These are phyloP conservation scores for Pleurostoma richardsiae DNA, from an alignment of 2,329 filamentous ascomycete species.

Conservation along the genomic window DNA sequence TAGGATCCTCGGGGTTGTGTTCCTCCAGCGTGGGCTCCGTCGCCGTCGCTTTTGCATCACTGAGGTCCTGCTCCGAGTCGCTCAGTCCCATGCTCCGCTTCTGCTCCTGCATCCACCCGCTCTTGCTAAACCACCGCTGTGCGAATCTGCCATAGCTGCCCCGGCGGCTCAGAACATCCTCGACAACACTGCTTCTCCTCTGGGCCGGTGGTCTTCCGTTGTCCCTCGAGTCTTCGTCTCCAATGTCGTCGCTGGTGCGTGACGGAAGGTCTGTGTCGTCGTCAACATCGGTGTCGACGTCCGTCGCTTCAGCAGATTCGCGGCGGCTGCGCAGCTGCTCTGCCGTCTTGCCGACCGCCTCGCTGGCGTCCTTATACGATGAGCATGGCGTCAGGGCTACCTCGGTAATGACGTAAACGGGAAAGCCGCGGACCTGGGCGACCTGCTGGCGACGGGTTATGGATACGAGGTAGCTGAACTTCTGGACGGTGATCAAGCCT, in stretches of 20 bases:
- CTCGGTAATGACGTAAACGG: conserved; percentile 83
- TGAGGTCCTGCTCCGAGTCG: conserved; percentile 28
- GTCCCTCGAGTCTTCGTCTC: conserved; percentile 30
- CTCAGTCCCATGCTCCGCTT: conserved; percentile 67
- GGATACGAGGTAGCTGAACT: conserved; percentile 76
- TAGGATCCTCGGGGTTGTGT: neutral
- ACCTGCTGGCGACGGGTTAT: conserved; percentile 86
- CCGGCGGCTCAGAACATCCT: conserved; percentile 80
- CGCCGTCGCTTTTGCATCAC: conserved; percentile 31
- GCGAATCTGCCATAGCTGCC: conserved; percentile 88
- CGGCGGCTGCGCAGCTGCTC: conserved; percentile 31
- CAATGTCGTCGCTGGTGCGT: conserved; percentile 31
- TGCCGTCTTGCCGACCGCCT: conserved; percentile 62
- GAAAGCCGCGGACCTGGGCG: conserved; percentile 75
- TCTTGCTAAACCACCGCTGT: conserved; percentile 83
- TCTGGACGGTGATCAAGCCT: conserved; percentile 83
- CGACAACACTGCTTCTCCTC: conserved; percentile 62
- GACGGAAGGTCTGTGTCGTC: conserved; percentile 23
- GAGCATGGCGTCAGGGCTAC: conserved; percentile 86
- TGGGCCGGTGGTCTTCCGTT: conserved; percentile 23
- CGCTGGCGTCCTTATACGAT: conserved; percentile 67
- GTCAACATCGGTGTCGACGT: conserved; percentile 27
- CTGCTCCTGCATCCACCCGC: conserved; percentile 72
- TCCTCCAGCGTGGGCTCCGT: neutral
- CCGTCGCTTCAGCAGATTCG: conserved; percentile 16